Evolutionary conservation across 2,329 filamentous ascomycete species (phyloP).

Genomic region (Phyllosticta citriasiana): DNA sequence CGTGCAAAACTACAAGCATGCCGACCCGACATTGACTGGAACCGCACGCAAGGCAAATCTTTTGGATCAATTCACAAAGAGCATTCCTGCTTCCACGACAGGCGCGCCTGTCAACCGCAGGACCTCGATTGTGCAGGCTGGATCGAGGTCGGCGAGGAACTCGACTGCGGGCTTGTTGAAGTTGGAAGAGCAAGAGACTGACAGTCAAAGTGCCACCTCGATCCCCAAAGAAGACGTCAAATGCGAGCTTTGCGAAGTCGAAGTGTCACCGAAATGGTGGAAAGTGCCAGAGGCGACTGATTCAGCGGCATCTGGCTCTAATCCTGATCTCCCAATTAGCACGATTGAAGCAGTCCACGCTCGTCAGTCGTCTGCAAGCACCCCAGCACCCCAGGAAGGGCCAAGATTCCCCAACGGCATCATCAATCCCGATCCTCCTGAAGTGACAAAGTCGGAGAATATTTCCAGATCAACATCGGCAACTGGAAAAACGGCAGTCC

Average conservation of each 20-base stretch:
- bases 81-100: conserved; percentile 34
- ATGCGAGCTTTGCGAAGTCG: conserved; percentile 43
- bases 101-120: conserved; percentile 25
- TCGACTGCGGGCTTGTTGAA: conserved; percentile 23
- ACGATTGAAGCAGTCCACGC: conserved; percentile 4
- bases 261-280: conserved; percentile 58
- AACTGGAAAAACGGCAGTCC: conserved; percentile 18
- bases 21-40: conserved; percentile 79
- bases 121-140: conserved; percentile 30
- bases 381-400: conserved; percentile 1
- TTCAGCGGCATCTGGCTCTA: conserved; percentile 12
- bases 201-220: conserved; percentile 14
- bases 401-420: conserved; percentile 7
- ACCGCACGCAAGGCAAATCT: conserved; percentile 88
- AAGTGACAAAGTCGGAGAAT: conserved; percentile 12
- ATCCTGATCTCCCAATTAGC: conserved; percentile 11
- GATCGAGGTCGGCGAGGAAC: conserved; percentile 24
- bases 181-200: conserved; percentile 26
- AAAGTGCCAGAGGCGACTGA: conserved; percentile 21
- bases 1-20: conserved; percentile 85
- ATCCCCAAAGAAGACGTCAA: conserved; percentile 8
- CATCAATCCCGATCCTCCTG: conserved; percentile 16
- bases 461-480: conserved; percentile 8
- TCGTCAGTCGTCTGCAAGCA: neutral
- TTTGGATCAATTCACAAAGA: conserved; percentile 51